phyloP scores from a whole-genome alignment of 148 eudicot species.

The Agrostemma githago region DNA sequence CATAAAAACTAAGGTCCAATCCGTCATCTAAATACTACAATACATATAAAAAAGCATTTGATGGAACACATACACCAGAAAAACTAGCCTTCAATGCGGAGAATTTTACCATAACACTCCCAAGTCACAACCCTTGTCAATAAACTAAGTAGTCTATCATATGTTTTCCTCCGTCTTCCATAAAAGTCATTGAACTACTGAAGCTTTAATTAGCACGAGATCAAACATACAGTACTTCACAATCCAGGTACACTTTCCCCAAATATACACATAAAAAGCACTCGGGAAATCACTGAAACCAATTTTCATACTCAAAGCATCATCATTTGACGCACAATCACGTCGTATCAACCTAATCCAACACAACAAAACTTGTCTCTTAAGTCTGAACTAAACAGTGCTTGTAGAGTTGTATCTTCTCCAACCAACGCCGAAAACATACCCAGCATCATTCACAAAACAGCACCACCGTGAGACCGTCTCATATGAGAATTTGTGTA shows the following conservation, averaged over 20 bases:
- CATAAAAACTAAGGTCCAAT: background rate
- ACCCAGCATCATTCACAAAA: background rate
- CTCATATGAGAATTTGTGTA: too few relatives aligned
- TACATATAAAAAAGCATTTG: background rate
- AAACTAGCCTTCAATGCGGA: background rate
- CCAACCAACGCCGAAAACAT: background rate
- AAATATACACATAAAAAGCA: background rate
- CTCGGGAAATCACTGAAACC: background rate
- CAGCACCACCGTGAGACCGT: background rate
- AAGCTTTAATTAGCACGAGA: background rate
- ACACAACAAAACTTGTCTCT: background rate
- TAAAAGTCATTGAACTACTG: background rate
- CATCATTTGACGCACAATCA: background rate
- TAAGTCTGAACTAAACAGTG: background rate
- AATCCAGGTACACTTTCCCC: background rate
- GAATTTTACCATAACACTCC: background rate
- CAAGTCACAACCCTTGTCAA: background rate
- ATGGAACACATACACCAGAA: background rate
- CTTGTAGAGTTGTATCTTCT: background rate
- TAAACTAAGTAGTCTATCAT: background rate
- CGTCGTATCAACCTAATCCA: background rate
- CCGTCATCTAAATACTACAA: background rate
- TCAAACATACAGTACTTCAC: background rate
- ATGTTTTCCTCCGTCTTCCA: background rate
- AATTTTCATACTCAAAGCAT: background rate